phyloP scores from a whole-genome alignment of 257 asterid genomes.

The Handroanthus guayacan region DNA sequence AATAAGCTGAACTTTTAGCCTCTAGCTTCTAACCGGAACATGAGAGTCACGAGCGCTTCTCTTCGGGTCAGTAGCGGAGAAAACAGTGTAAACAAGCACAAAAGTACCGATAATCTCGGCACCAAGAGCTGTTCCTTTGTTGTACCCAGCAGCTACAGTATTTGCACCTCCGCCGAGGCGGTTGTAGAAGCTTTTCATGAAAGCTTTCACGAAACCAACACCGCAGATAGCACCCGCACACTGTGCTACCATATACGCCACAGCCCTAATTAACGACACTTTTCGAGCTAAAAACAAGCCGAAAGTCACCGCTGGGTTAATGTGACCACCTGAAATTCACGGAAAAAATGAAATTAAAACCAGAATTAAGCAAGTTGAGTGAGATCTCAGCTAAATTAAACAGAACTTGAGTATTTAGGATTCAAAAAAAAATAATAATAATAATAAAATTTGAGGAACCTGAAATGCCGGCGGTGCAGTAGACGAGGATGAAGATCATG shows the following conservation, averaged over 20 bases:
- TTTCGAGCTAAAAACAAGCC: slow-evolving; percentile 82
- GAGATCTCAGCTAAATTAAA: neutral
- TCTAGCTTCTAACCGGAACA: slow-evolving; percentile 62
- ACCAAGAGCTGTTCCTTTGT: slow-evolving; percentile 73
- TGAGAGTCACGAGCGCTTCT: slow-evolving; percentile 92
- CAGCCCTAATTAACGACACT: slow-evolving; percentile 72
- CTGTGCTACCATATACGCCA: slow-evolving; percentile 73
- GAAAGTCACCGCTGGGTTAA: slow-evolving; percentile 87
- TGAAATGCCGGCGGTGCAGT: slow-evolving; percentile 95
- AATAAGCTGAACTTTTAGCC: too few relatives aligned
- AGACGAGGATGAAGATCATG: slow-evolving; percentile 85
- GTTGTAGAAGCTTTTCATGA: slow-evolving; percentile 70
- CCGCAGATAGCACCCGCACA: slow-evolving; percentile 80
- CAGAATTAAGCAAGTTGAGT: neutral
- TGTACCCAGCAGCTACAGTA: slow-evolving; percentile 58
- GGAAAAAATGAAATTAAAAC: neutral
- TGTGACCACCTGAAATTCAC: slow-evolving; percentile 65
- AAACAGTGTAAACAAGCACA: slow-evolving; percentile 85
- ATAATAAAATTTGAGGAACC: too few relatives aligned
- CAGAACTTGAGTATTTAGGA: too few relatives aligned
- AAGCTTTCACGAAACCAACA: slow-evolving; percentile 80
- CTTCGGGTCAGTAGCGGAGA: slow-evolving; percentile 92
- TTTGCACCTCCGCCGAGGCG: slow-evolving; percentile 74
- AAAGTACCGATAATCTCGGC: slow-evolving; percentile 90
- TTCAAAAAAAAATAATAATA: too few relatives aligned